phyloP scores from a whole-genome alignment of 2,329 filamentous ascomycete species.

The Cordyceps cateniannulata region DNA sequence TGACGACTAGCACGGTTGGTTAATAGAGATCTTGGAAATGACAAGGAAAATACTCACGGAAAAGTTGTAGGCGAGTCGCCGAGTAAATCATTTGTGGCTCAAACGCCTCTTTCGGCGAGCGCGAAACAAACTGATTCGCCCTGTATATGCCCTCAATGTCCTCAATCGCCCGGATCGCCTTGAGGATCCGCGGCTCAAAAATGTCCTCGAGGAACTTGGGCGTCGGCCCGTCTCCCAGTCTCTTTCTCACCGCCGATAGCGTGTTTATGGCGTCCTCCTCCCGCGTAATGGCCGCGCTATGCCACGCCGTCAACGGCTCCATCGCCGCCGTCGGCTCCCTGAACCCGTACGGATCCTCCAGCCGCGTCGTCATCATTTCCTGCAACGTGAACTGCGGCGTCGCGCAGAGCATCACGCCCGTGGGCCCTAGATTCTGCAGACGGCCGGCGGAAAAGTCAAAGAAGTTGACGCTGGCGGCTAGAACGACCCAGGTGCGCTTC shows the following conservation, averaged over 20 bases:
- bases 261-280: slow-evolving; percentile 13
- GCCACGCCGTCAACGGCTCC: slow-evolving; percentile 11
- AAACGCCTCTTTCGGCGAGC: slow-evolving; percentile 1
- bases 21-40: background rate
- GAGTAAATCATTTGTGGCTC: slow-evolving; percentile 14
- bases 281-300: slow-evolving; percentile 10
- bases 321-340: background rate
- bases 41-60: slow-evolving; percentile 15
- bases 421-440: slow-evolving; percentile 16
- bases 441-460: slow-evolving; percentile 21
- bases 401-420: slow-evolving; percentile 21
- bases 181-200: background rate
- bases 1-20: slow-evolving; percentile 17
- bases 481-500: slow-evolving; percentile 18
- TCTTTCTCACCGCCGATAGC: background rate
- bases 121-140: slow-evolving; percentile 16
- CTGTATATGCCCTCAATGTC: slow-evolving; percentile 13
- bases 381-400: slow-evolving; percentile 21
- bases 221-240: background rate
- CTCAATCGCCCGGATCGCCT: background rate
- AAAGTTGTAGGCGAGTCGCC: slow-evolving; percentile 10
- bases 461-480: slow-evolving; percentile 21
- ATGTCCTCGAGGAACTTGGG: background rate
- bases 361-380: slow-evolving; percentile 14
- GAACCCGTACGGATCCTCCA: slow-evolving; percentile 12